phyloP scores from a whole-genome alignment of 371 early-diverging fungal genomes.

The Mortierella sp. region DNA sequence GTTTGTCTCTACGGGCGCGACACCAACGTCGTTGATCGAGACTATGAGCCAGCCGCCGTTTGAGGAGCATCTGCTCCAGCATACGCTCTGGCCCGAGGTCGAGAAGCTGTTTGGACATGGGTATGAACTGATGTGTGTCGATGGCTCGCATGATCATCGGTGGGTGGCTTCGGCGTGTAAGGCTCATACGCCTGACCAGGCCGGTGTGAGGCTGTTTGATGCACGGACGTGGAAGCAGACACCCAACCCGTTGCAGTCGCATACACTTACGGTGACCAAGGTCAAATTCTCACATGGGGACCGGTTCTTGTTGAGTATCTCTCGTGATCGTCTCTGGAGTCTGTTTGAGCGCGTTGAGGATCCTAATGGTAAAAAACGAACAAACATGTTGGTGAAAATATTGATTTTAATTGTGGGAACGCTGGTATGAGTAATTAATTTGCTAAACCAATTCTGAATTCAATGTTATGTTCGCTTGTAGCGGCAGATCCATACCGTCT shows the following conservation, averaged over 20 bases:
- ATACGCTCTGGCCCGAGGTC: constrained; percentile 97
- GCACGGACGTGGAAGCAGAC: constrained; percentile 81
- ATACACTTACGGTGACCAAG: constrained; percentile 90
- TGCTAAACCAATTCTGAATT: too few species aligned
- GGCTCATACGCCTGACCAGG: constrained; percentile 81
- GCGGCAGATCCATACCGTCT: constrained; percentile 68
- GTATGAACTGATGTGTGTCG: constrained; percentile 88
- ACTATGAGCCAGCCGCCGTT: constrained; percentile 82
- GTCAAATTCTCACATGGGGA: constrained; percentile 84
- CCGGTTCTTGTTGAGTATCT: constrained; percentile 81
- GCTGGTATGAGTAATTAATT: too few species aligned
- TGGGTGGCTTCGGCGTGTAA: constrained; percentile 89
- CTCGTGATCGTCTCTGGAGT: constrained; percentile 93
- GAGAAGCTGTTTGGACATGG: constrained; percentile 97
- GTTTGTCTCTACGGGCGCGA: constrained; percentile 65
- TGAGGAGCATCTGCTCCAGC: constrained; percentile 89
- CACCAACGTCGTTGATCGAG: constrained; percentile 66
- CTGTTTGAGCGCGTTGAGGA: constrained; percentile 73
- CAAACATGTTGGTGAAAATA: too few species aligned
- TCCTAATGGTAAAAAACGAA: constrained; percentile 40
- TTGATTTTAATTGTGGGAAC: not conserved
- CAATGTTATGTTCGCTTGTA: too few species aligned
- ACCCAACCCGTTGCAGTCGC: constrained; percentile 72
- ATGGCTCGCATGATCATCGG: constrained; percentile 77
- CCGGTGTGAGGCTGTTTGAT: constrained; percentile 81